phyloP scores from a whole-genome alignment of 305 asterid genomes.

The Solanum chacoense region DNA sequence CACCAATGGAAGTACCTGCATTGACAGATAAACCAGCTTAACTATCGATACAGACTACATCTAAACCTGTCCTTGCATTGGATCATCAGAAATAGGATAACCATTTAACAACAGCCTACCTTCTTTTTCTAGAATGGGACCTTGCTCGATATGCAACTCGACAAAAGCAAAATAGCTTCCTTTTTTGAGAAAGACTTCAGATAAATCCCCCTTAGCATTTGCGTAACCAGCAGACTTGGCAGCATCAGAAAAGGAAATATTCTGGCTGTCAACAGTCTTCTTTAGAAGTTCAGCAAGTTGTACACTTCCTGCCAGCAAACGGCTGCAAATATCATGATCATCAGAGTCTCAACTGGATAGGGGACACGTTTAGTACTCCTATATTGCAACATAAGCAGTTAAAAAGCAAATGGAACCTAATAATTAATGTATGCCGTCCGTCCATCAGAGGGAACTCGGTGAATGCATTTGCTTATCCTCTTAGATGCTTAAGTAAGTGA shows the following conservation, averaged over 20 bases:
- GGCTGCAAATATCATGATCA: conserved; percentile 47
- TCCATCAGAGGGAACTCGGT: background rate
- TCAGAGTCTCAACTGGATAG: conserved; percentile 5
- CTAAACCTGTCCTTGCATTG: background rate
- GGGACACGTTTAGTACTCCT: background rate
- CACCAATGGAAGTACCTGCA: conserved; percentile 54
- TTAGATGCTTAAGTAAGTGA: background rate
- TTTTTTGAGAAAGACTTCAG: conserved; percentile 48
- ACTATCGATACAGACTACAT: background rate
- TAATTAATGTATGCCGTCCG: background rate
- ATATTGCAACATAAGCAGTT: background rate
- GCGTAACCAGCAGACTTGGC: conserved; percentile 65
- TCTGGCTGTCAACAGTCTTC: conserved; percentile 54
- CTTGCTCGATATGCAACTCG: conserved; percentile 96
- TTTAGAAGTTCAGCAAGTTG: conserved; percentile 51
- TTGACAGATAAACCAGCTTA: background rate
- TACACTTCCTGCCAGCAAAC: conserved; percentile 69
- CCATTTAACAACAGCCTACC: conserved; percentile 24
- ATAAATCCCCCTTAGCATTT: conserved; percentile 30
- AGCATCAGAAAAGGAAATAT: conserved; percentile 58
- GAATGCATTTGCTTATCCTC: background rate
- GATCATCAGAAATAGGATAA: background rate
- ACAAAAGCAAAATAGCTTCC: conserved; percentile 77
- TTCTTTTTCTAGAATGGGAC: conserved; percentile 90
- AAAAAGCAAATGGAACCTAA: background rate